Conservation (phyloP, 768 basidiomycete species). For the Podaxis mareebaensis region DNA sequence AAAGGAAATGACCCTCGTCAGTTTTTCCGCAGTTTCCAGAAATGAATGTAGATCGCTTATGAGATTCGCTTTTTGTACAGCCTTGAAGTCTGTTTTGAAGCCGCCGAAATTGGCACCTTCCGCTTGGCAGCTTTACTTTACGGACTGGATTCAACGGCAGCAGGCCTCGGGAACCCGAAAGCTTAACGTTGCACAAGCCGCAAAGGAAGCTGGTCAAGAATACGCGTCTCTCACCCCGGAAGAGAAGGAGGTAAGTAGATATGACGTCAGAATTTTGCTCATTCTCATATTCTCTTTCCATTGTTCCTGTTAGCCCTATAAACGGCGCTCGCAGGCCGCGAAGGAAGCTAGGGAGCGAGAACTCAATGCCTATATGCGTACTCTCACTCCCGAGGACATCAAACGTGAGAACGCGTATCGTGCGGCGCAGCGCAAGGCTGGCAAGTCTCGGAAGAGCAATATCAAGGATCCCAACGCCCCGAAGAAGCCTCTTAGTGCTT, state of each 20-base stretch:
- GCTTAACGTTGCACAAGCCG: conserved; percentile 92
- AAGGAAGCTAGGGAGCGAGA: conserved; percentile 87
- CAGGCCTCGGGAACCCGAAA: conserved; percentile 80
- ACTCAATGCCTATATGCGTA: conserved; percentile 81
- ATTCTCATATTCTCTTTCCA: conserved; percentile 20
- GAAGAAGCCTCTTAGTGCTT: conserved; percentile 92
- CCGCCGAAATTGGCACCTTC: conserved; percentile 92
- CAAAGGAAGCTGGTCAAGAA: conserved; percentile 91
- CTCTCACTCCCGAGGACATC: conserved; percentile 91
- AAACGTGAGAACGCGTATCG: conserved; percentile 91
- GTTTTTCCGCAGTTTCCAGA: conserved; percentile 25
- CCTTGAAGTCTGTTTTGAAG: conserved; percentile 73
- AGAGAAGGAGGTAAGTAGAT: conserved; percentile 75
- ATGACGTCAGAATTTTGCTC: conserved; percentile 34
- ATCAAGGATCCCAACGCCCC: conserved; percentile 97
- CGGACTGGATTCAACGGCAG: conserved; percentile 90
- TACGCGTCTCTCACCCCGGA: conserved; percentile 77
- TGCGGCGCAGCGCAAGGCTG: conserved; percentile 89
- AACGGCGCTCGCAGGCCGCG: conserved; percentile 76
- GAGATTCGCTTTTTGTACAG: conserved; percentile 36
- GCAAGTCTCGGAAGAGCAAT: conserved; percentile 90
- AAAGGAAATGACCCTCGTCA: conserved; percentile 48
- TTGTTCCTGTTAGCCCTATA: conserved; percentile 66
- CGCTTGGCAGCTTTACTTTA: conserved; percentile 96
- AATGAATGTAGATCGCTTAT: conserved; percentile 15